These are phyloP conservation scores for Blastomyces emzantsi DNA, from an alignment of 2,329 filamentous ascomycete genomes.

Conservation along the genomic window DNA sequence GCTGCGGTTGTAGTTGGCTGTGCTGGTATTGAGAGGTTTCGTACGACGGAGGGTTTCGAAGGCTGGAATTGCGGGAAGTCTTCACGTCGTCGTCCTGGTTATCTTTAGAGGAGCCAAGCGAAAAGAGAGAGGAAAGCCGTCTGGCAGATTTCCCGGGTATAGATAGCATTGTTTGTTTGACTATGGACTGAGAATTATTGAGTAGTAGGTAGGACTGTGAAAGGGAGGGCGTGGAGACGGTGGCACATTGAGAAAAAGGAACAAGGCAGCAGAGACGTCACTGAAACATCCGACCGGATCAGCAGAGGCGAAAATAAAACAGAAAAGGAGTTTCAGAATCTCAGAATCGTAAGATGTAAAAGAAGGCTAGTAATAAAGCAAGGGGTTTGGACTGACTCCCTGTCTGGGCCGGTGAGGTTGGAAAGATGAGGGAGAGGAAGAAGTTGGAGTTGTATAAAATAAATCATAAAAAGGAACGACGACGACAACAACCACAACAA, in stretches of 20 bases:
- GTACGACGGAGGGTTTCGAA: not conserved
- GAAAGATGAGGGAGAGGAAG: not conserved
- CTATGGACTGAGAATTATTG: not conserved
- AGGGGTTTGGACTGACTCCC: not conserved
- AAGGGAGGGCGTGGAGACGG: not conserved
- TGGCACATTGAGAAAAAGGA: not conserved
- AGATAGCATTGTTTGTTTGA: slow-evolving; percentile 22
- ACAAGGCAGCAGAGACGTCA: not conserved
- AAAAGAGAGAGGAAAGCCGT: slow-evolving; percentile 40
- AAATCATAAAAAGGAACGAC: not conserved
- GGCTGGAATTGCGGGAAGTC: not conserved
- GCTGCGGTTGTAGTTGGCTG: not conserved
- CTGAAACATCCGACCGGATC: not conserved
- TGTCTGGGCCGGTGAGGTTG: not conserved
- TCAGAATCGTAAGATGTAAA: not conserved
- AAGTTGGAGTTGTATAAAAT: not conserved
- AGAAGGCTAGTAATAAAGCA: not conserved
- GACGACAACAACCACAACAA: too few species aligned
- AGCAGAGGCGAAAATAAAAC: not conserved
- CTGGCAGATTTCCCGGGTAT: slow-evolving; percentile 37
- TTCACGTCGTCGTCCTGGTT: not conserved
- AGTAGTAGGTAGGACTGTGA: not conserved
- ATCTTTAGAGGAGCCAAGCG: slow-evolving; percentile 32
- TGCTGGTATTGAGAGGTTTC: not conserved
- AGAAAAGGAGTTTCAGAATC: not conserved